Conservation (phyloP, 768 basidiomycete species). For the Mycena pura region DNA sequence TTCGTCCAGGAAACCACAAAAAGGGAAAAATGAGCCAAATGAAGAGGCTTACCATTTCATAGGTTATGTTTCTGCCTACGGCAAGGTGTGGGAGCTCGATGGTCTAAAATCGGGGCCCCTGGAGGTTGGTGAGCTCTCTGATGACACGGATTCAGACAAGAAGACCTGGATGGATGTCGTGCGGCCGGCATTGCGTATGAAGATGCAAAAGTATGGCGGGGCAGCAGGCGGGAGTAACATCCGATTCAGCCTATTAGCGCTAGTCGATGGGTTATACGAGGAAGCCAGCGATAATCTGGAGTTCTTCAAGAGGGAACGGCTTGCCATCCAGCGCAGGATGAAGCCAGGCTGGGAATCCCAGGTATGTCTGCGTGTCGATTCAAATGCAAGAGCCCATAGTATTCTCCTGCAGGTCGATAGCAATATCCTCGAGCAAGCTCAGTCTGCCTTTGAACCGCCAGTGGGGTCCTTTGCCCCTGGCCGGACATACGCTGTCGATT, state of each 20-base stretch:
- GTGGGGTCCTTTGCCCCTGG: constrained; percentile 32
- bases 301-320: constrained; percentile 55
- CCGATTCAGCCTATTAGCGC: constrained; percentile 65
- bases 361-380: constrained; percentile 24
- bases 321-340: constrained; percentile 53
- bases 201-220: constrained; percentile 66
- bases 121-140: constrained; percentile 64
- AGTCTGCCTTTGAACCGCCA: constrained; percentile 40
- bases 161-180: constrained; percentile 64
- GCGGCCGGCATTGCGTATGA: constrained; percentile 63
- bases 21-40: constrained; percentile 36
- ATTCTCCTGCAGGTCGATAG: constrained; percentile 48
- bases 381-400: not conserved
- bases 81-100: constrained; percentile 76
- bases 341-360: constrained; percentile 44
- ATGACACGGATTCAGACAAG: constrained; percentile 16
- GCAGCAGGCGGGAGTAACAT: constrained; percentile 53
- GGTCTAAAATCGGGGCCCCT: constrained; percentile 68
- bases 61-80: constrained; percentile 65
- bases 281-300: constrained; percentile 59
- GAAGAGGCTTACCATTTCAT: constrained; percentile 68
- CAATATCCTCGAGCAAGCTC: constrained; percentile 36
- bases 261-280: constrained; percentile 59
- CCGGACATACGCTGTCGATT: constrained; percentile 48
- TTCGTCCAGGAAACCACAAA: constrained; percentile 22